Conservation (phyloP, 2,329 filamentous ascomycete species). For the Pseudogymnoascus sp. region DNA sequence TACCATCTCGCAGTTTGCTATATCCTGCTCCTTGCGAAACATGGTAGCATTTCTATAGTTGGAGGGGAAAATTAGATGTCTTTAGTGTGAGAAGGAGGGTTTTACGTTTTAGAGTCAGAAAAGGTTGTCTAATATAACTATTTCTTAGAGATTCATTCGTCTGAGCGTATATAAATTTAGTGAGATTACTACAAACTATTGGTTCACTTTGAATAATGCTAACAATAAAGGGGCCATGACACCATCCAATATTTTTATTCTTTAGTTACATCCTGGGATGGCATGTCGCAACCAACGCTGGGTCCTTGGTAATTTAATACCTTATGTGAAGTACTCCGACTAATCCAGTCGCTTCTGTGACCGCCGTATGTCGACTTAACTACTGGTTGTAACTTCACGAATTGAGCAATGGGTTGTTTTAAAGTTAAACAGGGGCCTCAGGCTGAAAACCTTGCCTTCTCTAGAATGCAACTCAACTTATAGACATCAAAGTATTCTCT, state of each 20-base stretch:
- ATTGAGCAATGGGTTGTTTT: too few relatives aligned
- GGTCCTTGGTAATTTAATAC: too few relatives aligned
- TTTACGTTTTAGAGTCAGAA: neutral
- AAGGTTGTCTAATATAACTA: neutral
- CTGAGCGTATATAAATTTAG: neutral
- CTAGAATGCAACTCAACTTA: too few relatives aligned
- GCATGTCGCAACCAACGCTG: neutral
- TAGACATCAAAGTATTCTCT: too few relatives aligned
- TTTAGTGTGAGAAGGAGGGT: neutral
- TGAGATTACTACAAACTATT: neutral
- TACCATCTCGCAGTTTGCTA: conserved; percentile 2
- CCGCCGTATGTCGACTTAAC: too few relatives aligned
- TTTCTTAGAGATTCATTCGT: neutral
- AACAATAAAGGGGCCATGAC: neutral
- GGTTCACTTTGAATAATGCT: neutral
- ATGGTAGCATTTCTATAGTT: neutral
- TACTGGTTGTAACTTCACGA: too few relatives aligned
- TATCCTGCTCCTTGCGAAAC: neutral
- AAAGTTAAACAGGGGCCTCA: too few relatives aligned
- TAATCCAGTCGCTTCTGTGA: too few relatives aligned
- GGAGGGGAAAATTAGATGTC: neutral
- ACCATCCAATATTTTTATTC: neutral
- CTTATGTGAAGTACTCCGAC: too few relatives aligned
- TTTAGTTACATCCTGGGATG: neutral
- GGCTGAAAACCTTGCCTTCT: too few relatives aligned